phyloP scores from a whole-genome alignment of 805 yeast genomes.

The Maudiozyma bulderi region DNA sequence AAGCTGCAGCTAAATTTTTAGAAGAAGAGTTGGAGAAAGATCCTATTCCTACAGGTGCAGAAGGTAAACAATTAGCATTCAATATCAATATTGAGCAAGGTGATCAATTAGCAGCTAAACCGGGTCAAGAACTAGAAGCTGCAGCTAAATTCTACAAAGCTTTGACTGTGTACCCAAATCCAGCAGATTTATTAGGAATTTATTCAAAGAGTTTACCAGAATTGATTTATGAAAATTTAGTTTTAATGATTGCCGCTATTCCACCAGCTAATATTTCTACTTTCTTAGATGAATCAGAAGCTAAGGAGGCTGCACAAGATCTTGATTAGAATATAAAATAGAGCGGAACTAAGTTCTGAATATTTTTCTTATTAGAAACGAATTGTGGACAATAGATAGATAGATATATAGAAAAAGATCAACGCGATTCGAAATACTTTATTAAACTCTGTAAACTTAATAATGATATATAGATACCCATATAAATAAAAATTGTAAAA shows the following conservation, averaged over 20 bases:
- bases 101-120: slow-evolving; percentile 62
- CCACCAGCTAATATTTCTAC: slow-evolving; percentile 61
- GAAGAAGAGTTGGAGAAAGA: slow-evolving; percentile 52
- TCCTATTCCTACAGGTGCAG: slow-evolving; percentile 65
- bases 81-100: slow-evolving; percentile 77
- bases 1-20: slow-evolving; percentile 52
- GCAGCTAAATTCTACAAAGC: slow-evolving; percentile 93
- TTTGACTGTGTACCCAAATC: slow-evolving; percentile 85
- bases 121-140: slow-evolving; percentile 66
- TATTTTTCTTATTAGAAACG: too few relatives aligned
- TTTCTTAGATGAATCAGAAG: neutral
- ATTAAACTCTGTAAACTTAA: too few relatives aligned
- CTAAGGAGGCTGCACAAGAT: neutral
- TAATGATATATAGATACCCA: too few relatives aligned
- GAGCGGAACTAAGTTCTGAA: neutral
- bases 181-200: slow-evolving; percentile 80
- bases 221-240: slow-evolving; percentile 70
- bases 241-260: slow-evolving; percentile 79
- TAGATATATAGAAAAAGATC: too few relatives aligned
- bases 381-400: too few relatives aligned
- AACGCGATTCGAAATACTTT: too few relatives aligned
- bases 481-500: too few relatives aligned
- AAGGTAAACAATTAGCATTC: slow-evolving; percentile 69
- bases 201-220: slow-evolving; percentile 85
- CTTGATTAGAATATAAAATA: neutral